Evolutionary conservation across 2,329 filamentous ascomycete genomes (phyloP), one percentile per base, ranked within the genome.

Genomic region (Metarhizium brunneum): DNA sequence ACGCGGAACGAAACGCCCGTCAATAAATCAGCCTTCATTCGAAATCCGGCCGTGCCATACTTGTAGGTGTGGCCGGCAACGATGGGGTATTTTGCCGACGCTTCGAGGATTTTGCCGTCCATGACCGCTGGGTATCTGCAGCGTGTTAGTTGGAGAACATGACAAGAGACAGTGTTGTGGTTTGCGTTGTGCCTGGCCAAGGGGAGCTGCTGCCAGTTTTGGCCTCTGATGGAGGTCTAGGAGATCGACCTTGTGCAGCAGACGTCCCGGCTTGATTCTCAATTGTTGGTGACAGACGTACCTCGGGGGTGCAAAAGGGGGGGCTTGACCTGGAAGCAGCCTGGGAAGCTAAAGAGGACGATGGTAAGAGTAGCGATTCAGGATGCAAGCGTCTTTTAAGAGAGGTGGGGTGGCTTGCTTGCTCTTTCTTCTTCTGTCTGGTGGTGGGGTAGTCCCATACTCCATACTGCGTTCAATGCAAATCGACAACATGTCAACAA

Each of bases 1-100:
- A 96, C 92, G 50, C 92, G 87, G 74, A 92, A 96, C 63, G 95
- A 84, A 60, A 99, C 90, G 40, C 90, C 94, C 68, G 95, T 89
- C 65, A 97, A 87, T 56, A 95, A 82, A 65, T 91, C 86, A 36
- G 83, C 82, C 68, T 80, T 82, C 83, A 86, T 86, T 63, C 83
- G 83, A 68, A 86, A 86, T 58, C 83, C 83, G 48, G 83, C 83
- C 35, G 83, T 86, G 62, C 83, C 83, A 72, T 86, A 86, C 62
- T 80, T 82, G 73, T 84, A 86, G 56, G 71, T 63, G 55, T 76
- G 78, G 62, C 78, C 78, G 54, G 73, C 66, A 53, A 79, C 75
- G 58, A 84, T 83, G 60, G 83, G 78, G 68, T 85, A 80, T 72
- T 79, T 83, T 71, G 78, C 74, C 54, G 83, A 84, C 64, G 82